These are phyloP conservation scores for Ambrosia trifida DNA, from an alignment of 129 eudicot species.

Conservation along the genomic window DNA sequence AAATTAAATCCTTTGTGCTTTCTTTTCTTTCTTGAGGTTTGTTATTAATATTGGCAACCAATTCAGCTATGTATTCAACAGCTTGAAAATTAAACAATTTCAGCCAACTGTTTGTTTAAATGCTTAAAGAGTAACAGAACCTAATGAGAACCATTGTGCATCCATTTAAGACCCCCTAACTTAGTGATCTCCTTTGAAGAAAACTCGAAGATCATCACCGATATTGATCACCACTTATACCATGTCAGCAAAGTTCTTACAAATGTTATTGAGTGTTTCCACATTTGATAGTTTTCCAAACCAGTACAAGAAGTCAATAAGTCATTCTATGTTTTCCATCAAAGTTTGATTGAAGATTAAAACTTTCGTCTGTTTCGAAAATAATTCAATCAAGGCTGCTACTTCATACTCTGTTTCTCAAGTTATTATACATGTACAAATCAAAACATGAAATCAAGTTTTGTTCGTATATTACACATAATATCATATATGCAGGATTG, in stretches of 20 bases:
- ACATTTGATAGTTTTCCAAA: conserved; percentile 69
- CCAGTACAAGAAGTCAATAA: conserved; percentile 42
- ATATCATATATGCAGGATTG: background rate
- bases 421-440: conserved; percentile 41
- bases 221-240: conserved; percentile 55
- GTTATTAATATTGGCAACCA: conserved; percentile 44
- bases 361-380: conserved; percentile 44
- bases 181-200: conserved; percentile 63
- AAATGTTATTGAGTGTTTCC: conserved; percentile 51
- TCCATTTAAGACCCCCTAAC: conserved; percentile 28
- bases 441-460: conserved; percentile 16
- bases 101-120: conserved; percentile 15
- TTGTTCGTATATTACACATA: background rate
- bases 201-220: conserved; percentile 33
- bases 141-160: conserved; percentile 14
- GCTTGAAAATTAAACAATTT: conserved; percentile 39
- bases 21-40: conserved; percentile 32
- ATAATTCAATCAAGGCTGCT: conserved; percentile 70
- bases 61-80: conserved; percentile 67
- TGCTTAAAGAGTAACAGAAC: background rate
- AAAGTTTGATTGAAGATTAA: conserved; percentile 72
- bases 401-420: conserved; percentile 64
- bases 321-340: conserved; percentile 73
- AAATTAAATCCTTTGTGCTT: conserved; percentile 59
- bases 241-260: conserved; percentile 60